phyloP scores from a whole-genome alignment of 768 basidiomycete species.

The Boletus rufocinnamomeus region DNA sequence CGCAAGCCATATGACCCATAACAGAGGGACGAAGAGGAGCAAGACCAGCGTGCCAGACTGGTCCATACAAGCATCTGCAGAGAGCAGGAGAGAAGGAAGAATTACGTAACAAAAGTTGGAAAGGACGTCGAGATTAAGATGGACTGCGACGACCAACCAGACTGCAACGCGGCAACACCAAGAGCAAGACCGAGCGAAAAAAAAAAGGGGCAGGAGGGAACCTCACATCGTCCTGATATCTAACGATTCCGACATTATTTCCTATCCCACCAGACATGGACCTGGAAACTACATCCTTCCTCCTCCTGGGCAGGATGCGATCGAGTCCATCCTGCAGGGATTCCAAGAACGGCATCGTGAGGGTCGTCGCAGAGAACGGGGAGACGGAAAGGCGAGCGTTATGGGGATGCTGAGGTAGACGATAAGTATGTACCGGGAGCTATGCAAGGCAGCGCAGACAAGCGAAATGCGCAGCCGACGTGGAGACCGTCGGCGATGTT shows the following conservation, averaged over 20 bases:
- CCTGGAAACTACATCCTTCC: slow-evolving; percentile 28
- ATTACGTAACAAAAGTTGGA: slow-evolving; percentile 37
- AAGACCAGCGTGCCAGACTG: slow-evolving; percentile 55
- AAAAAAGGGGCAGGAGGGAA: slow-evolving; percentile 1
- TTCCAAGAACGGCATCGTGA: slow-evolving; percentile 32
- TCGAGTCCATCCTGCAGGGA: slow-evolving; percentile 34
- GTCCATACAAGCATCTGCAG: slow-evolving; percentile 39
- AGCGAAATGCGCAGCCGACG: slow-evolving; percentile 12
- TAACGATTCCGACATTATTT: slow-evolving; percentile 56
- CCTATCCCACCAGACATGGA: slow-evolving; percentile 59
- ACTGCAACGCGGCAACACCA: slow-evolving; percentile 19
- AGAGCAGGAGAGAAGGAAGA: slow-evolving; percentile 25
- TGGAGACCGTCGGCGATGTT: background rate
- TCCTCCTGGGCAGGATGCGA: slow-evolving; percentile 30
- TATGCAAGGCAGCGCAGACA: slow-evolving; percentile 13
- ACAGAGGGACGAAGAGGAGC: slow-evolving; percentile 63
- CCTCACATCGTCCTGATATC: slow-evolving; percentile 75
- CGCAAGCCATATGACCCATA: slow-evolving; percentile 72
- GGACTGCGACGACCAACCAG: slow-evolving; percentile 14
- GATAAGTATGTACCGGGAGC: slow-evolving; percentile 14
- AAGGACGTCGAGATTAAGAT: slow-evolving; percentile 25
- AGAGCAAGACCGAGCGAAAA: background rate
- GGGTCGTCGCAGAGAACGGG: background rate
- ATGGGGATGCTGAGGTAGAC: background rate
- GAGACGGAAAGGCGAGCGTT: background rate